Evolutionary conservation across 2,329 filamentous ascomycete species (phyloP), one percentile per base, ranked within the genome.

Genomic region (Fusarium abutilonis): DNA sequence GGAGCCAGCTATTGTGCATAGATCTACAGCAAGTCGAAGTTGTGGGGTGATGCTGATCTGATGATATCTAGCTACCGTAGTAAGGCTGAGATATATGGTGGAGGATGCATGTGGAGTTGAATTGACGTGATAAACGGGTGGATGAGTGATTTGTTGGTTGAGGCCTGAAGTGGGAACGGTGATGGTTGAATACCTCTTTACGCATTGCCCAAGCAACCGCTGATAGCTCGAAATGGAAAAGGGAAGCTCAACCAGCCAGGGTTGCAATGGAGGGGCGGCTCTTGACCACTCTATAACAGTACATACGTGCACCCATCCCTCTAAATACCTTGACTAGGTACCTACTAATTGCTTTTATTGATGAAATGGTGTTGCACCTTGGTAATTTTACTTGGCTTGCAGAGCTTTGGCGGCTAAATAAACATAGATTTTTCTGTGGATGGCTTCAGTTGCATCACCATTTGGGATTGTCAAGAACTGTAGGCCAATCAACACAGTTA

Each of bases 201-300:
- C 42, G 48, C 64, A 70, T 70, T 70, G 68, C 56, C 67, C 59
- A 70, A 70, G 67, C 67, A 70, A 70, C 66, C 59, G 48, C 40
- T 17, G 45, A 52, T 48, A 44, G 23, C 32, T 49, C 40, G 35
- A 57, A 48, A 39, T 14, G 31, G 28, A 19, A 36, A 15, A 28
- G 10, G 36, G 41, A 52, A 54, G 39, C 31, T 39, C 48, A 54
- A 58, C 46, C 42, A 48, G 40, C 46, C 42, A 48, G 40, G 52
- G 56, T 56, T 43, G 40, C 29, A 64, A 56, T 62, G 55, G 44
- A 66, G 52, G 56, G 52, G 54, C 39, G 36, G 35, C 42, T 48
- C 14, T 8, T 34, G 11, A n/a, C 13, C 31, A 14, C 2, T 34
- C 29, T 34, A 34, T n/a, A 34, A n/a, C 31, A 29, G 7, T 29